Conservation (phyloP, 1,284 basidiomycete genomes). For the Phellinidium pouzarii region DNA sequence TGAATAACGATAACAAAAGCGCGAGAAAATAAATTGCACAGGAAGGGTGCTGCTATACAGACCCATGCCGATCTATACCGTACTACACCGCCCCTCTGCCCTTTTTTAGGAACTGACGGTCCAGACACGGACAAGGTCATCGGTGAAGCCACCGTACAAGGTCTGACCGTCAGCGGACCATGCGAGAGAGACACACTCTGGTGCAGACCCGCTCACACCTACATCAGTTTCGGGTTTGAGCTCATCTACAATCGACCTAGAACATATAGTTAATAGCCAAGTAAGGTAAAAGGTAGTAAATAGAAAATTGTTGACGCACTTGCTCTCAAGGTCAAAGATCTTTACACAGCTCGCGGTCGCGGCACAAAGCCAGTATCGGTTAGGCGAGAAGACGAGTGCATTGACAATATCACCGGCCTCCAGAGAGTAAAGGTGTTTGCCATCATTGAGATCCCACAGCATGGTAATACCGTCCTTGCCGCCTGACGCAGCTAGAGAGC, state of each 20-base stretch:
- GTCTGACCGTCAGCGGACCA: conserved; percentile 99
- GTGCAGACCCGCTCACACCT: conserved; percentile 75
- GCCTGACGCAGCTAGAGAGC: conserved; percentile 97
- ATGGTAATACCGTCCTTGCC: conserved; percentile 99
- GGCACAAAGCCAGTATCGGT: conserved; percentile 99
- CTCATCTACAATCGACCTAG: conserved; percentile 96
- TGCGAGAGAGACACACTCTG: conserved; percentile 95
- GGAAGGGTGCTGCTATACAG: conserved; percentile 8
- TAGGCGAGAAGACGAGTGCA: conserved; percentile 98
- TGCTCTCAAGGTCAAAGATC: conserved; percentile 98
- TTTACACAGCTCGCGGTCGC: conserved; percentile 98
- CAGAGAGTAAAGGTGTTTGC: conserved; percentile 99
- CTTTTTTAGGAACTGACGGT: conserved; percentile 63
- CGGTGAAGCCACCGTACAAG: conserved; percentile 92
- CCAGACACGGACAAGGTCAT: conserved; percentile 91
- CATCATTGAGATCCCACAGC: conserved; percentile 99
- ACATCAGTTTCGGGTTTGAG: conserved; percentile 88
- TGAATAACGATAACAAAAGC: neutral
- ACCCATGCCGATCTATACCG: conserved; percentile 9
- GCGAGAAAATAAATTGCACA: neutral
- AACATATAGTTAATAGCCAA: conserved; percentile 24
- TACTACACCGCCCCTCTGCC: neutral
- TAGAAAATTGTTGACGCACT: conserved; percentile 50
- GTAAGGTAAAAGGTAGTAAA: neutral
- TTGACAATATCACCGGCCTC: conserved; percentile 99